Percentiles rank a stretch among this genome's conserved stretches.
These are phyloP conservation scores for Sugiyamaella sp. DNA, from an alignment of 1,139 yeast genomes.

Conservation along the genomic window DNA sequence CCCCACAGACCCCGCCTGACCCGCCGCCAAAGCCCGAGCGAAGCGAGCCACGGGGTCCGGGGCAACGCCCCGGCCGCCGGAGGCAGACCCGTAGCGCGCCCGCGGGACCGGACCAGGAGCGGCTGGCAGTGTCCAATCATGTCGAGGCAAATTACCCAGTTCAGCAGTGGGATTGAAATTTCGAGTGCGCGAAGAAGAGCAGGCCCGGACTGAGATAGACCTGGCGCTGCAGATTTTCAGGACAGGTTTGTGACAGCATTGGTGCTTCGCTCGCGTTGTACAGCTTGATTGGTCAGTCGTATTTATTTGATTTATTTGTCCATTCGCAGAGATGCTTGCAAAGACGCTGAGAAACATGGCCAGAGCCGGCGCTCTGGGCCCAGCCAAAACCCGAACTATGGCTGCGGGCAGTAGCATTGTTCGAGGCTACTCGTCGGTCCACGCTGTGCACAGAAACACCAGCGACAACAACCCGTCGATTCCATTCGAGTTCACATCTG, in stretches of 20 bases:
- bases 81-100: not conserved
- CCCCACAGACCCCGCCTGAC: too few relatives aligned
- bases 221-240: not conserved
- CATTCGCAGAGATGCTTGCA: conserved; percentile 5
- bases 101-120: not conserved
- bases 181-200: not conserved
- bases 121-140: conserved; percentile 8
- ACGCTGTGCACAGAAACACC: conserved; percentile 73
- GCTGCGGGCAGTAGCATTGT: not conserved
- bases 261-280: not conserved
- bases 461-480: conserved; percentile 66
- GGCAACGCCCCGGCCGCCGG: conserved; percentile 3
- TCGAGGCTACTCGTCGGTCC: conserved; percentile 21
- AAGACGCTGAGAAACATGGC: conserved; percentile 8
- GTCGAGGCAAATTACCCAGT: conserved; percentile 8
- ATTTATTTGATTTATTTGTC: not conserved
- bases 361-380: conserved; percentile 1
- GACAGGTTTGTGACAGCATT: not conserved
- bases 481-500: conserved; percentile 75
- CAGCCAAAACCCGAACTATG: not conserved
- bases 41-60: not conserved
- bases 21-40: conserved; percentile 1
- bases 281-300: not conserved
- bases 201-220: not conserved
- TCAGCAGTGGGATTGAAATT: conserved; percentile 9